phyloP scores from a whole-genome alignment of 192 early-diverging fungal species.

The Irineochytrium annulatum region DNA sequence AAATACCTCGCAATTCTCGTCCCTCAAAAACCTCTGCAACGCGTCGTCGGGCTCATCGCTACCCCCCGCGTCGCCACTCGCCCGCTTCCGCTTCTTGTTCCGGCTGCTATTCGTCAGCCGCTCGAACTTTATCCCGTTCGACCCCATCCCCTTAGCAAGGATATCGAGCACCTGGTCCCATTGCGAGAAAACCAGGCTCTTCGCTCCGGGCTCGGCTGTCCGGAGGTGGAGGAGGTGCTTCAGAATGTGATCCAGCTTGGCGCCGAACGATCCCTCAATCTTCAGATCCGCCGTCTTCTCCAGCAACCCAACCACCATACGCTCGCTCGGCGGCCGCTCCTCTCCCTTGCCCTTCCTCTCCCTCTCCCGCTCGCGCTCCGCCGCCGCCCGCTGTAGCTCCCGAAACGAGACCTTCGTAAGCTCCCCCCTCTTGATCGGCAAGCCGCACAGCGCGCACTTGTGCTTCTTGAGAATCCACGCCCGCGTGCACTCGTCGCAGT shows the following conservation, averaged over 20 bases:
- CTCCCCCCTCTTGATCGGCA: neutral
- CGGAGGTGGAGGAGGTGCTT: constrained; percentile 37
- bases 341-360: neutral
- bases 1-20: constrained; percentile 31
- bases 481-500: constrained; percentile 30
- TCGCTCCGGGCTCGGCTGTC: constrained; percentile 25
- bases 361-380: neutral
- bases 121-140: constrained; percentile 38
- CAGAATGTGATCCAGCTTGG: constrained; percentile 47
- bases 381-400: neutral
- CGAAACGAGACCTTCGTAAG: constrained; percentile 9
- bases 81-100: constrained; percentile 19
- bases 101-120: constrained; percentile 12
- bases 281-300: constrained; percentile 13
- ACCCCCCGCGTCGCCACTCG: too few species aligned
- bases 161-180: constrained; percentile 48
- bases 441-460: constrained; percentile 44
- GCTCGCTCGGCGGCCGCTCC: neutral
- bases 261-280: constrained; percentile 39
- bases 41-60: too few species aligned
- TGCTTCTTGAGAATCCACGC: constrained; percentile 33
- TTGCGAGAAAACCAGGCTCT: constrained; percentile 49
- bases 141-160: constrained; percentile 25
- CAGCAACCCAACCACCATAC: neutral
- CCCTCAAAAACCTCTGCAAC: constrained; percentile 27